phyloP scores from a whole-genome alignment of 208 protist genomes.

The Trypanosoma scelopori region DNA sequence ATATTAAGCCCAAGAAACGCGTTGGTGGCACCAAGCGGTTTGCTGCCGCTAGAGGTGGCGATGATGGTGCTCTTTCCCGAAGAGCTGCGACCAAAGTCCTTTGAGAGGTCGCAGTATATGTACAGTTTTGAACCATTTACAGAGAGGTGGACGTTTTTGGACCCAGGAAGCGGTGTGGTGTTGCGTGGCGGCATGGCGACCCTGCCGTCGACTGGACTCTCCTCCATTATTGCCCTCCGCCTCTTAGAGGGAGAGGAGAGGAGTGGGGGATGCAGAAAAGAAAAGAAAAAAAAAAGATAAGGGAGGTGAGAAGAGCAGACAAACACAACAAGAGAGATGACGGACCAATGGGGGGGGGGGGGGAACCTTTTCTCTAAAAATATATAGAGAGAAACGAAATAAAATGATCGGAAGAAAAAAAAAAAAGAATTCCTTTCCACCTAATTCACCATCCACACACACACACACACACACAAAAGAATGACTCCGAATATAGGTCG shows the following conservation, averaged over 20 bases:
- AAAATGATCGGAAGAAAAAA: too few relatives aligned
- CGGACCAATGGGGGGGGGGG: too few relatives aligned
- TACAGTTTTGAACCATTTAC: conserved; percentile 38
- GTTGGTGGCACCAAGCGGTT: conserved; percentile 67
- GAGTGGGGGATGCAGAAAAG: background rate
- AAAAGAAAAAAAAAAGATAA: background rate
- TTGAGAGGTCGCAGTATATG: conserved; percentile 63
- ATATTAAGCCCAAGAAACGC: conserved; percentile 78
- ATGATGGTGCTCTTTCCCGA: conserved; percentile 73
- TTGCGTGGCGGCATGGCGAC: background rate
- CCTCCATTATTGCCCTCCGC: background rate
- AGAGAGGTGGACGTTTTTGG: conserved; percentile 61
- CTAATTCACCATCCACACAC: background rate
- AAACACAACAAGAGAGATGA: too few relatives aligned
- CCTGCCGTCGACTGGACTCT: background rate
- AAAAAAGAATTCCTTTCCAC: background rate
- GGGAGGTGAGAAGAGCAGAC: background rate
- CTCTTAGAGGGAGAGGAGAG: too few relatives aligned
- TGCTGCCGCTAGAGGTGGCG: conserved; percentile 74
- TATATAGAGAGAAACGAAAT: too few relatives aligned
- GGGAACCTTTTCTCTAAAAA: too few relatives aligned
- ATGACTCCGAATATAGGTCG: too few relatives aligned
- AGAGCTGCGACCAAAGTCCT: conserved; percentile 55
- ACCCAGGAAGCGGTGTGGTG: conserved; percentile 27
- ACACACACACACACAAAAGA: too few relatives aligned